Evolutionary conservation across 2,329 filamentous ascomycete genomes (phyloP).

Genomic region (Aspergillus alliaceus): DNA sequence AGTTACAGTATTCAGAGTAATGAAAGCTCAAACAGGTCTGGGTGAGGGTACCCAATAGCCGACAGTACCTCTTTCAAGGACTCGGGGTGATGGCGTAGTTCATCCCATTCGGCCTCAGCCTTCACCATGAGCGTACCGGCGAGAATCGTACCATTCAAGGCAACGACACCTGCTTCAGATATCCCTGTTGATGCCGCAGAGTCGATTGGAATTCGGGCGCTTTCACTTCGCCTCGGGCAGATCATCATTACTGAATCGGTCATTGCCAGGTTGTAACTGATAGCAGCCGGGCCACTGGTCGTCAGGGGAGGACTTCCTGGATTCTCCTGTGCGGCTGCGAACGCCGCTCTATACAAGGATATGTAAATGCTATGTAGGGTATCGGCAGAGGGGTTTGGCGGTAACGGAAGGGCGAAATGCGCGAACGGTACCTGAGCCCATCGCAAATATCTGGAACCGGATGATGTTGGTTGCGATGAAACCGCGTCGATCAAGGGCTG

Average conservation of each 20-base stretch:
- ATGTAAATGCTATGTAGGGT: slow-evolving; percentile 40
- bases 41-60: slow-evolving; percentile 41
- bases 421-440: slow-evolving; percentile 48
- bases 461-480: slow-evolving; percentile 11
- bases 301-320: slow-evolving; percentile 12
- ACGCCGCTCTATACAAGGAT: slow-evolving; percentile 42
- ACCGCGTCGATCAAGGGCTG: slow-evolving; percentile 48
- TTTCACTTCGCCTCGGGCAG: slow-evolving; percentile 51
- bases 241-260: slow-evolving; percentile 56
- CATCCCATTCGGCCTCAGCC: slow-evolving; percentile 53
- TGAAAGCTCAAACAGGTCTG: slow-evolving; percentile 16
- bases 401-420: slow-evolving; percentile 48
- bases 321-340: slow-evolving; percentile 29
- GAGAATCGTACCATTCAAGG: slow-evolving; percentile 58
- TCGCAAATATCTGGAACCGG: slow-evolving; percentile 23
- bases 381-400: slow-evolving; percentile 39
- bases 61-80: slow-evolving; percentile 46
- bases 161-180: slow-evolving; percentile 42
- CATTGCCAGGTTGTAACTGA: slow-evolving; percentile 62
- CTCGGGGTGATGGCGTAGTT: slow-evolving; percentile 42
- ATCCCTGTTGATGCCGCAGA: slow-evolving; percentile 32
- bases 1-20: slow-evolving; percentile 12
- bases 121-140: slow-evolving; percentile 62
- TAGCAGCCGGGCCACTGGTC: slow-evolving; percentile 41
- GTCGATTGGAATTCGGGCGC: slow-evolving; percentile 40